A percentile compares a stretch with the other conserved stretches of the same genome.
These are phyloP conservation scores for Podospora conica DNA, from an alignment of 495 filamentous ascomycete species.

Conservation along the genomic window DNA sequence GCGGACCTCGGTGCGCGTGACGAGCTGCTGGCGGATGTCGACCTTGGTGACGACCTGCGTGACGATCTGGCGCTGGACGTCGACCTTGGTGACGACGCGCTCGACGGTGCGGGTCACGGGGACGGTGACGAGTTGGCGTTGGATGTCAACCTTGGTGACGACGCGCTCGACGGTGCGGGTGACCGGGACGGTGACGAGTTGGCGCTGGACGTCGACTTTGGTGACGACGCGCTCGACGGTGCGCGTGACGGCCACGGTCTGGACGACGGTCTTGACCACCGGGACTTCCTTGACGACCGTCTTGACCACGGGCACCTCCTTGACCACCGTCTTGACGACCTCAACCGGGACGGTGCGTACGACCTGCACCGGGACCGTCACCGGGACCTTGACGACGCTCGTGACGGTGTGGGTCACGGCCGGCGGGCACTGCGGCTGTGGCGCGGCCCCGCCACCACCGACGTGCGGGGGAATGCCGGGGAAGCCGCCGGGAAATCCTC, in stretches of 20 bases:
- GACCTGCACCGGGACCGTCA: not conserved
- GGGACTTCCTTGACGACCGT: not conserved
- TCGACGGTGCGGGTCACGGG: not conserved
- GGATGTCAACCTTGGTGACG: slow-evolving; percentile 5
- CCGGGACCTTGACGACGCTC: not conserved
- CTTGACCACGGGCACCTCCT: not conserved
- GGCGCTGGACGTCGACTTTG: not conserved
- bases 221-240: not conserved
- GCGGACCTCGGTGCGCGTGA: slow-evolving; percentile 1
- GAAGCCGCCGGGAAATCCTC: not conserved
- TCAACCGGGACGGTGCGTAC: not conserved
- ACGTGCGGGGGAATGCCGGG: not conserved
- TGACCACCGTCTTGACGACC: not conserved
- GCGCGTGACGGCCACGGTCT: not conserved
- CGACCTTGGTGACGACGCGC: not conserved
- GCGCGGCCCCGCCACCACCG: not conserved
- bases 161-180: not conserved
- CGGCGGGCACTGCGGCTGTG: not conserved
- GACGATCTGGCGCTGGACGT: slow-evolving; percentile 4
- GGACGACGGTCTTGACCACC: not conserved
- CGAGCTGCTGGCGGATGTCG: not conserved
- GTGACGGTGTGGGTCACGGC: slow-evolving; percentile 1
- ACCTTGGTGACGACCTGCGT: not conserved
- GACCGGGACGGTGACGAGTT: not conserved
- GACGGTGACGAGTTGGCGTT: slow-evolving; percentile 6